Evolutionary conservation across 2,329 filamentous ascomycete species (phyloP).

Genomic region (Zalaria sp.): DNA sequence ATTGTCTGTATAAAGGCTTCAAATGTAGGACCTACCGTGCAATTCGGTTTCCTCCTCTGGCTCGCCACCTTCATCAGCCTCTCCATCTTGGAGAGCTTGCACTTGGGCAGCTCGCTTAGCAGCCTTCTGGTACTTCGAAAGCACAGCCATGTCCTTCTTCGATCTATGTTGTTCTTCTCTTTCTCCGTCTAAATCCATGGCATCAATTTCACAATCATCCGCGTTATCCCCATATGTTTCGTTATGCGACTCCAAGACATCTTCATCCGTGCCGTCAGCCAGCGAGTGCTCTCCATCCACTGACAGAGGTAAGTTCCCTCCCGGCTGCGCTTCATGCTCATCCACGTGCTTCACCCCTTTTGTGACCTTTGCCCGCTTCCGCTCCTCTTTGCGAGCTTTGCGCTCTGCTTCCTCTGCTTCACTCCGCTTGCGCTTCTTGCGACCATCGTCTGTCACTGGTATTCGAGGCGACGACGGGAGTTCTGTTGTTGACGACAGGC

Average conservation of each 20-base stretch:
- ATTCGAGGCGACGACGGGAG: neutral
- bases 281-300: neutral
- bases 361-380: slow-evolving; percentile 38
- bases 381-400: slow-evolving; percentile 21
- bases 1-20: neutral
- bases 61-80: slow-evolving; percentile 11
- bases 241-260: no score
- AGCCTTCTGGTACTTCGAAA: slow-evolving; percentile 31
- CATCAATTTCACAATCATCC: slow-evolving; percentile 10
- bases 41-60: slow-evolving; percentile 25
- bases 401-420: slow-evolving; percentile 15
- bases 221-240: slow-evolving; percentile 6
- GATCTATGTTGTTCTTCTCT: slow-evolving; percentile 18
- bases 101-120: slow-evolving; percentile 7
- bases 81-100: slow-evolving; percentile 3
- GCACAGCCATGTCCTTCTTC: slow-evolving; percentile 19
- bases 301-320: neutral
- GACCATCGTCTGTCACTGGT: slow-evolving; percentile 2
- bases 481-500: neutral
- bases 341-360: neutral
- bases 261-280: neutral
- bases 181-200: slow-evolving; percentile 16
- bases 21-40: slow-evolving; percentile 27
- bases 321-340: neutral
- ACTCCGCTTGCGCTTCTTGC: slow-evolving; percentile 15